These are phyloP conservation scores for Linderniella brevidens DNA, from an alignment of 257 asterid species.

Conservation along the genomic window DNA sequence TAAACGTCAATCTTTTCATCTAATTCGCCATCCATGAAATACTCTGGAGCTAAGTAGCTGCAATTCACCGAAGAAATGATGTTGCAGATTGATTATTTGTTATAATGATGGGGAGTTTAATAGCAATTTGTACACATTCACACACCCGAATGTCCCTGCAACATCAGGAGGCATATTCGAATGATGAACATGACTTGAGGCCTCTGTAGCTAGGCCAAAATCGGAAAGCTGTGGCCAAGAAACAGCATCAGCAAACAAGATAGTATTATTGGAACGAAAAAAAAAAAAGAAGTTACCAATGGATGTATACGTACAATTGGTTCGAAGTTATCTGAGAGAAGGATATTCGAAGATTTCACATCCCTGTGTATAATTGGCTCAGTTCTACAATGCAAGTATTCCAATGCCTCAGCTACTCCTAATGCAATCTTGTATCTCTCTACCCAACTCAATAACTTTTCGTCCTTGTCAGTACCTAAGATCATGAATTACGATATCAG, in stretches of 20 bases:
- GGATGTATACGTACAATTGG: constrained; percentile 63
- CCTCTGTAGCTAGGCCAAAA: constrained; percentile 79
- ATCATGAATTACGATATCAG: constrained; percentile 3
- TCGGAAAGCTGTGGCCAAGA: constrained; percentile 53
- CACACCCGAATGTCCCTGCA: constrained; percentile 94
- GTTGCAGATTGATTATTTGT: too few species aligned
- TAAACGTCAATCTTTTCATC: constrained; percentile 66
- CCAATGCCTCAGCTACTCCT: constrained; percentile 84
- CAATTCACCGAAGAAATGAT: not conserved
- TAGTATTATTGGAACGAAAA: too few species aligned
- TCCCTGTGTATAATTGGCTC: constrained; percentile 75
- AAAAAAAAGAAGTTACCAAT: not conserved
- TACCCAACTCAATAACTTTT: constrained; percentile 37
- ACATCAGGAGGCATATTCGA: constrained; percentile 36
- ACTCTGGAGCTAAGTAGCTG: constrained; percentile 95
- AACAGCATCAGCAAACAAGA: too few species aligned
- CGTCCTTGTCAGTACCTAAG: constrained; percentile 32
- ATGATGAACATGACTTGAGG: constrained; percentile 44
- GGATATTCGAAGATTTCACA: constrained; percentile 88
- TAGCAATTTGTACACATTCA: constrained; percentile 8
- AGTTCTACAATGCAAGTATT: constrained; percentile 39
- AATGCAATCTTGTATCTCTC: constrained; percentile 74
- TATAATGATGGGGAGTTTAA: too few species aligned
- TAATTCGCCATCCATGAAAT: constrained; percentile 68
- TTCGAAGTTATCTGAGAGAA: constrained; percentile 62